Base-by-base conservation (phyloP, 108 stramenopile genomes). In the Cyclostephanos invisitatus region DNA sequence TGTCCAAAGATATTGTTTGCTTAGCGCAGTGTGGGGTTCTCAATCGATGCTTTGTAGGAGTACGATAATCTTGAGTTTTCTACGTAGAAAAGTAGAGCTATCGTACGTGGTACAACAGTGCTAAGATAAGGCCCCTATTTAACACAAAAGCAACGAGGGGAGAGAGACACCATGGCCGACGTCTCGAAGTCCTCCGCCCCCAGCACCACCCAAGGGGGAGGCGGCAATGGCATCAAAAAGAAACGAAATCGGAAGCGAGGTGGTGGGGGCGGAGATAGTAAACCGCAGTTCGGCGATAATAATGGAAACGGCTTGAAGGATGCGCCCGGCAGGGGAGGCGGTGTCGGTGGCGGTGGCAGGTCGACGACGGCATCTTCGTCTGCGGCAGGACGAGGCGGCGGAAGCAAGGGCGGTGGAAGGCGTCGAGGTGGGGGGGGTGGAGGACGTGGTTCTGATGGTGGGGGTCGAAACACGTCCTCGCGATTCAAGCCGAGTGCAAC, bases 381-480 rank as follows among this genome's bases (percentile, higher is more conserved):
- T n/a, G 22, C 44, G 25, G 49, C 18, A 32, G 66, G 66, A 18
- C 50, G 51, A 36, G 51, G 66, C 2, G 48, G 49, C 51, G 64
- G 29, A 66, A 66, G n/a, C 4, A 25, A 24, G n/a, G 48, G 47
- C 48, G 32, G 32, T 15, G 50, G 25, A 56, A 29, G 21, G 32
- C 66, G 66, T 37, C 51, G 73, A 18, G 72, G 72, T 46, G 53
- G 37, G 24, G 59, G 22, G 69, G 70, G 70, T 20, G 46, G 61
- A 61, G 49, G 49, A 25, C 59, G 59, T 49, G 61, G 70, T 2
- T 27, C 46, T 9, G 65, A 64, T 10, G 48, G 73, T 21, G 54
- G 73, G 18, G 56, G 73, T 46, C 56, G 55, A 12, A 29, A 47
- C 17, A 2, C 17, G n/a, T 51, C 60, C 0, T 55, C 60, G 5